These are phyloP conservation scores for Anaeromyces robustus DNA, from an alignment of 192 early-diverging fungal species.

Conservation along the genomic window DNA sequence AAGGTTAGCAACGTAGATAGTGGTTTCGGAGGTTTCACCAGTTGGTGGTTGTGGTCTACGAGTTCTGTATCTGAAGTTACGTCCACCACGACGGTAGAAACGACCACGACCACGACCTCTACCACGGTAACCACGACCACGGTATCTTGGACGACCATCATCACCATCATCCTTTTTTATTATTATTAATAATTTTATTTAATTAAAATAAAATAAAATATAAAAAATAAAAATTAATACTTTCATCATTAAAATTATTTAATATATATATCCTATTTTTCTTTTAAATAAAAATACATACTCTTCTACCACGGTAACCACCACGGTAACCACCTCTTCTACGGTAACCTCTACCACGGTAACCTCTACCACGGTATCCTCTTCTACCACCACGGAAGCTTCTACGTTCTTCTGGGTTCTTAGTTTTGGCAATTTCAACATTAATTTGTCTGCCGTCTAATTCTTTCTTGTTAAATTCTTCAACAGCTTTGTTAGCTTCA, in stretches of 20 bases:
- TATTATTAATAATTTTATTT: too few species aligned
- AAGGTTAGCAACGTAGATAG: conserved; percentile 65
- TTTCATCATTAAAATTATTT: too few species aligned
- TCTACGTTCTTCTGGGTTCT: conserved; percentile 7
- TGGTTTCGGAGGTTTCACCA: conserved; percentile 34
- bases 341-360: conserved; percentile 19
- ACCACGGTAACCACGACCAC: conserved; percentile 9
- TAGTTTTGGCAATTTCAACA: conserved; percentile 70
- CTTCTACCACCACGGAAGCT: neutral
- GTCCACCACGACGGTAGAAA: conserved; percentile 17
- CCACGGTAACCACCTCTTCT: conserved; percentile 8
- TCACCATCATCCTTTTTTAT: conserved; percentile 9
- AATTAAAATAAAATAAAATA: too few species aligned
- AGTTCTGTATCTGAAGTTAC: neutral
- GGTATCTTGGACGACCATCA: neutral
- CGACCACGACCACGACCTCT: conserved; percentile 12
- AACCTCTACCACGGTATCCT: conserved; percentile 19
- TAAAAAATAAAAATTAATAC: too few species aligned
- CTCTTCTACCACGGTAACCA: conserved; percentile 1
- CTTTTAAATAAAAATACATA: too few species aligned
- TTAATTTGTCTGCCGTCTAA: conserved; percentile 62
- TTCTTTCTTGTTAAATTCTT: conserved; percentile 41
- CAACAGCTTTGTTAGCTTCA: conserved; percentile 53
- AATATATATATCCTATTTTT: too few species aligned
- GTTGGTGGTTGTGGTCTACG: conserved; percentile 11